phyloP scores from a whole-genome alignment of 345 rosid species.

The Eucalyptus pumila region DNA sequence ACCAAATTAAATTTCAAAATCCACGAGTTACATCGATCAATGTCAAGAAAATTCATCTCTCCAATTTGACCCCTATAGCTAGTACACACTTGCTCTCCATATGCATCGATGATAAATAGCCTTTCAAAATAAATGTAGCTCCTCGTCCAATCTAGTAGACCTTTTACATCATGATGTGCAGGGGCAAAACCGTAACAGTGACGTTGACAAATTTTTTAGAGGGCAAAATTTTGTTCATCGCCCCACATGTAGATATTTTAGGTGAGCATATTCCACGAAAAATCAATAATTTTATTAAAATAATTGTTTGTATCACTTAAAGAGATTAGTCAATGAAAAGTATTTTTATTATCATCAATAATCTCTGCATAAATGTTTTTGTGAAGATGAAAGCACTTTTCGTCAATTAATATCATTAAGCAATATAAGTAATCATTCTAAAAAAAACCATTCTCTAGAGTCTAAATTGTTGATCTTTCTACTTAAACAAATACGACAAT shows the following conservation, averaged over 20 bases:
- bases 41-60: neutral
- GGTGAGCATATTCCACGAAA: neutral
- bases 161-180: neutral
- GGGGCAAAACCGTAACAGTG: neutral
- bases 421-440: neutral
- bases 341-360: neutral
- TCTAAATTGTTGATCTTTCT: neutral
- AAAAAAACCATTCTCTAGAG: neutral
- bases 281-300: neutral
- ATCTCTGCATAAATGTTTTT: neutral
- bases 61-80: neutral
- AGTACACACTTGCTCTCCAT: neutral
- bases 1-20: neutral
- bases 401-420: neutral
- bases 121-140: neutral
- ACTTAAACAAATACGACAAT: neutral
- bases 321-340: neutral
- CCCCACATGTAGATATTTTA: neutral
- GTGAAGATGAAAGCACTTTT: neutral
- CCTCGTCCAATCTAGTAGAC: neutral
- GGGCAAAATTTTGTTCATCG: neutral
- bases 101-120: neutral
- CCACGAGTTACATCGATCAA: neutral
- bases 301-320: neutral
- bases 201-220: accelerated